Percentiles rank a stretch among this genome's conserved stretches.
phyloP scores from a whole-genome alignment of 805 yeast genomes.

The Metschnikowia baotianmanensis region DNA sequence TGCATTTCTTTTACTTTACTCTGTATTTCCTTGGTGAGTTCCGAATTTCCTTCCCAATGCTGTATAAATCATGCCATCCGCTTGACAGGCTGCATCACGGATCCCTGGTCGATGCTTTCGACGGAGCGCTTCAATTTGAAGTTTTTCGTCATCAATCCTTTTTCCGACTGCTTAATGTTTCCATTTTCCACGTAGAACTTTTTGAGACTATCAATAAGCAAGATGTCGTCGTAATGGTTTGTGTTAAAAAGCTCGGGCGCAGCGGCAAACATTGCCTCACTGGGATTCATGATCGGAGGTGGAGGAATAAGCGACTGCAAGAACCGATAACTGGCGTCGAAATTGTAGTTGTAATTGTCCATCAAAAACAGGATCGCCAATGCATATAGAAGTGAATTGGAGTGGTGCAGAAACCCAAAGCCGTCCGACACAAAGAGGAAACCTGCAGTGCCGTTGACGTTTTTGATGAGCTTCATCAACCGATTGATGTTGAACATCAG shows the following conservation, averaged over 20 bases:
- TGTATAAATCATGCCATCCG: slow-evolving; percentile 6
- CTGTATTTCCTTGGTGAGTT: background rate
- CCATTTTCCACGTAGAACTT: slow-evolving; percentile 36
- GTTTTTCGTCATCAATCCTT: slow-evolving; percentile 27
- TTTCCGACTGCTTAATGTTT: slow-evolving; percentile 27
- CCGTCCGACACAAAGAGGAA: slow-evolving; percentile 34
- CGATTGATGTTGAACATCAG: slow-evolving; percentile 39
- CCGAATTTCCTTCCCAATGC: background rate
- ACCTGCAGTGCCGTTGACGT: slow-evolving; percentile 31
- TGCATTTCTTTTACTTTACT: background rate
- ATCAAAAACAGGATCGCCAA: slow-evolving; percentile 37
- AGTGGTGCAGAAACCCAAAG: slow-evolving; percentile 23
- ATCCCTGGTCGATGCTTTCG: slow-evolving; percentile 9
- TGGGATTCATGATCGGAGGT: background rate
- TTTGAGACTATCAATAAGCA: slow-evolving; percentile 39
- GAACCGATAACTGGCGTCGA: slow-evolving; percentile 28
- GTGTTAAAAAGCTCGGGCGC: slow-evolving; percentile 18
- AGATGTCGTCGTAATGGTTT: slow-evolving; percentile 39
- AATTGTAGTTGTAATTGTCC: slow-evolving; percentile 39
- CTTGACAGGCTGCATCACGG: slow-evolving; percentile 4
- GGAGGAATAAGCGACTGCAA: slow-evolving; percentile 20
- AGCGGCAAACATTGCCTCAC: background rate
- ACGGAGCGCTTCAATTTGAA: slow-evolving; percentile 27
- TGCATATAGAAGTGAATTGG: slow-evolving; percentile 25
- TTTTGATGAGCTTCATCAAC: slow-evolving; percentile 32